Evolutionary conservation across 1,139 yeast genomes (phyloP), one percentile per base, ranked within the genome.

Genomic region (Spencermartinsiella ligniputridi): DNA sequence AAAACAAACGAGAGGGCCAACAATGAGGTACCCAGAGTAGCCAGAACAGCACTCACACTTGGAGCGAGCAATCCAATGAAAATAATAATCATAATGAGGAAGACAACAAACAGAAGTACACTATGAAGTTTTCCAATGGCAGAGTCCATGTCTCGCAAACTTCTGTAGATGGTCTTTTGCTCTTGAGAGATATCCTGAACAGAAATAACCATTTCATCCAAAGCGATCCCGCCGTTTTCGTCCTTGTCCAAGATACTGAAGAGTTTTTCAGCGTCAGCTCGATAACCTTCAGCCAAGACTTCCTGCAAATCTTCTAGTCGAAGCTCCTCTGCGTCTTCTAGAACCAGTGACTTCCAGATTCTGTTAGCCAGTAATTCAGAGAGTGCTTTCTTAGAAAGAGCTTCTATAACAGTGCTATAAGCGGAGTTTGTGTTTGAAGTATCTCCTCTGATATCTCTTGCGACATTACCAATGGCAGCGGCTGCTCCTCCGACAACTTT

Each of bases 41-140:
- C 71, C 48, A 69, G 52, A 27, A 68, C 68, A 1, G 74, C 60
- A 20, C 65, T 58, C 3, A 68, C 68, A 20, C 66, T 61, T 3
- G 72, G 72, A 3, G 72, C 68, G 30, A 69, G 61, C 64, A 69
- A 61, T 40, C 72, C 72, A 38, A 69, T 64, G 35, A 69, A 66
- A 39, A 69, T 60, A 37, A 69, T 58, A 35, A 69, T 50, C 9
- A 64, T 53, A 37, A 69, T 57, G 22, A 69, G 41, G 19, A 56
- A 51, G 12, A 64, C 69, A n/a, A 67, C 51, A 40, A 62, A 60
- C 39, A 67, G 47, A 35, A 69, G 54, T 21, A 70, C 64, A 12
- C 57, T 49, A 49, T 69, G 70, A 41, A 69, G 58, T 52, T 66
- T 67, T 35, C 58, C 58, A 50, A 69, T 67, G 13, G 72, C 73